phyloP scores from a whole-genome alignment of 2,329 filamentous ascomycete genomes.

The Xylariales sp. region DNA sequence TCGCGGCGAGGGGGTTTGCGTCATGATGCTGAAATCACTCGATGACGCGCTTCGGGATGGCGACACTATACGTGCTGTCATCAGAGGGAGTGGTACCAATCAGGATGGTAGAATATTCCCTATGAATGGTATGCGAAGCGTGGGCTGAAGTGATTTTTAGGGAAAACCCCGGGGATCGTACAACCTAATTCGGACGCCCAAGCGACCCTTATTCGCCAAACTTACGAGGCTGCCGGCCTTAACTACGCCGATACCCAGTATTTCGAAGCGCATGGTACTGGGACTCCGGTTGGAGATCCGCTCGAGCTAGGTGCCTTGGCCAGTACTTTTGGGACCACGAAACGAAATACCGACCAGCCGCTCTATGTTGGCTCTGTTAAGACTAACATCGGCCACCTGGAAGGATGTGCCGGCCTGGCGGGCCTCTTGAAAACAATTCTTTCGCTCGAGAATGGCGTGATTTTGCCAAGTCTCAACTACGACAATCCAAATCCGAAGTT shows the following conservation, averaged over 20 bases:
- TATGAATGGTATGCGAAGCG: not conserved
- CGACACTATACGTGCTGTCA: constrained; percentile 52
- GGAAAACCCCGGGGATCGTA: constrained; percentile 56
- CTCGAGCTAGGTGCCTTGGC: constrained; percentile 44
- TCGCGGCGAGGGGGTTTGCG: constrained; percentile 58
- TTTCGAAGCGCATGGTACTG: constrained; percentile 51
- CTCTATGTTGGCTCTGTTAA: constrained; percentile 40
- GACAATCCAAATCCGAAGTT: constrained; percentile 46
- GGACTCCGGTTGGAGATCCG: constrained; percentile 38
- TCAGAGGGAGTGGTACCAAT: constrained; percentile 54
- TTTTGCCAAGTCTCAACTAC: constrained; percentile 51
- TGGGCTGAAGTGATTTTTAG: not conserved
- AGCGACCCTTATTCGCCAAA: constrained; percentile 47
- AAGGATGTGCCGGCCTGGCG: constrained; percentile 46
- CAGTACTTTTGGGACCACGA: constrained; percentile 23
- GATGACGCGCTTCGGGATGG: constrained; percentile 54
- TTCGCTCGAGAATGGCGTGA: constrained; percentile 36
- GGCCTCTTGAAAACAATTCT: constrained; percentile 43
- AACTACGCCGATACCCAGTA: constrained; percentile 41
- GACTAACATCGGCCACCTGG: constrained; percentile 47
- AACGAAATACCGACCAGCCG: not conserved
- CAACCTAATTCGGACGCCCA: constrained; percentile 56
- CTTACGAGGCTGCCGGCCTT: constrained; percentile 51
- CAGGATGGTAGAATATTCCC: constrained; percentile 53
- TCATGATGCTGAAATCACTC: constrained; percentile 50